Conservation (phyloP, 306 rosid species). For the Mimosa bimucronata region DNA sequence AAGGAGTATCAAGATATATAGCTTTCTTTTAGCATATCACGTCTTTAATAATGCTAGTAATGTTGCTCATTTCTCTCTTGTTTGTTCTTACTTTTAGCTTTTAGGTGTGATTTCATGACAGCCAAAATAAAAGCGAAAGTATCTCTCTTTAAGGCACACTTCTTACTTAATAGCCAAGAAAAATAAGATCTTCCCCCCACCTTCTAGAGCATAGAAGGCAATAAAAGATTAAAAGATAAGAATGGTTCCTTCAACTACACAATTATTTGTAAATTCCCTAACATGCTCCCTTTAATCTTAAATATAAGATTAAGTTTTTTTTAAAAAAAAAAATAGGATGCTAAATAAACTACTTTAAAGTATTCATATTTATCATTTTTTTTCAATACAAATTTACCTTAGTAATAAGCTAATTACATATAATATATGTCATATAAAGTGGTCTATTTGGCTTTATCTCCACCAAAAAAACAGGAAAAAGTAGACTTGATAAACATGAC, state of each 20-base stretch:
- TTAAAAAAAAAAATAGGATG: no score
- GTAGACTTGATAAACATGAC: background rate
- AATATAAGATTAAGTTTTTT: no score
- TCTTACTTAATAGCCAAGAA: constrained; percentile 10
- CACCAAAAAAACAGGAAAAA: no score
- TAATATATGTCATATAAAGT: no score
- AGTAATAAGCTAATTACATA: no score
- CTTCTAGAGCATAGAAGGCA: background rate
- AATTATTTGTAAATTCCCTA: no score
- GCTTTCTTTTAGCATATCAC: background rate
- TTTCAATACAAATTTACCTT: no score
- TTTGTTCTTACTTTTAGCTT: background rate
- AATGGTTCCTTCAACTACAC: background rate
- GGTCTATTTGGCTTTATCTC: no score
- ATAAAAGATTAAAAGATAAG: background rate
- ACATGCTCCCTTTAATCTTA: no score
- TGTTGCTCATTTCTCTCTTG: background rate
- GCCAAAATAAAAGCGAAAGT: constrained; percentile 17
- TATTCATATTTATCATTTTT: no score
- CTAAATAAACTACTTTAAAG: no score
- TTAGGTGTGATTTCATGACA: background rate
- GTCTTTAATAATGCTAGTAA: background rate
- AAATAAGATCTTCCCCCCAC: background rate
- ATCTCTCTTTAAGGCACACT: constrained; percentile 9
- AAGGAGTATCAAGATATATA: background rate